A percentile compares a stretch with the other conserved stretches of the same genome.
Conservation (phyloP, 1,284 basidiomycete species). For the Volvariella volvacea region DNA sequence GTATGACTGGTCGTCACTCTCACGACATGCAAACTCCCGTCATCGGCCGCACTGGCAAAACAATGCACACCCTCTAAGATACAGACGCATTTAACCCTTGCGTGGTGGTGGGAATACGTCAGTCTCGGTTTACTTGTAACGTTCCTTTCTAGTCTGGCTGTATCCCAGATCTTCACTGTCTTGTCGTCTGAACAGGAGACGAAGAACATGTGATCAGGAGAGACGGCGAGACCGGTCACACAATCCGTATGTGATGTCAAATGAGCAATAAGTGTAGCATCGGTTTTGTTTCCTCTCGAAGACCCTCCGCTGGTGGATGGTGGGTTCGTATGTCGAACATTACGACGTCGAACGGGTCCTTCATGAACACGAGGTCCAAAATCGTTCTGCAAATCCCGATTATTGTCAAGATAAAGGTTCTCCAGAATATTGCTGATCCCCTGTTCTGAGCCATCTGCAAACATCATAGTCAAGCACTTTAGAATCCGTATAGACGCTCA, state of each 20-base stretch:
- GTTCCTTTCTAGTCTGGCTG: conserved; percentile 42
- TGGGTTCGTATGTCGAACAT: conserved; percentile 57
- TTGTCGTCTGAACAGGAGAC: conserved; percentile 85
- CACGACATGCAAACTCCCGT: conserved; percentile 81
- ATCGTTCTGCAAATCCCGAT: conserved; percentile 77
- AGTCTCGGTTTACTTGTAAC: conserved; percentile 72
- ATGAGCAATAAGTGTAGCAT: conserved; percentile 79
- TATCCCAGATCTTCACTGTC: conserved; percentile 67
- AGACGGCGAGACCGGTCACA: conserved; percentile 78
- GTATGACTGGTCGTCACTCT: conserved; percentile 67
- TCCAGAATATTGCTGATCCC: conserved; percentile 84
- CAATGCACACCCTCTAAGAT: conserved; percentile 81
- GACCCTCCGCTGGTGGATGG: conserved; percentile 44
- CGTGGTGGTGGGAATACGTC: conserved; percentile 74
- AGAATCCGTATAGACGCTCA: no score
- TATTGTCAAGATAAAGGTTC: conserved; percentile 83
- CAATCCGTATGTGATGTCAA: conserved; percentile 79
- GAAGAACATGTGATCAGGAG: conserved; percentile 94
- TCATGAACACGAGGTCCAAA: conserved; percentile 85
- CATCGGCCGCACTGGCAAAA: conserved; percentile 82
- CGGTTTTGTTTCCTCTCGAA: conserved; percentile 44
- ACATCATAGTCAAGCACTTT: conserved; percentile 5
- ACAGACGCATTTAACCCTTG: conserved; percentile 75
- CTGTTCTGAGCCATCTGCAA: conserved; percentile 76
- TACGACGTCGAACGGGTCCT: conserved; percentile 70